These are phyloP conservation scores for Penicillium longicatenatum DNA, from an alignment of 495 filamentous ascomycete species.

Conservation along the genomic window DNA sequence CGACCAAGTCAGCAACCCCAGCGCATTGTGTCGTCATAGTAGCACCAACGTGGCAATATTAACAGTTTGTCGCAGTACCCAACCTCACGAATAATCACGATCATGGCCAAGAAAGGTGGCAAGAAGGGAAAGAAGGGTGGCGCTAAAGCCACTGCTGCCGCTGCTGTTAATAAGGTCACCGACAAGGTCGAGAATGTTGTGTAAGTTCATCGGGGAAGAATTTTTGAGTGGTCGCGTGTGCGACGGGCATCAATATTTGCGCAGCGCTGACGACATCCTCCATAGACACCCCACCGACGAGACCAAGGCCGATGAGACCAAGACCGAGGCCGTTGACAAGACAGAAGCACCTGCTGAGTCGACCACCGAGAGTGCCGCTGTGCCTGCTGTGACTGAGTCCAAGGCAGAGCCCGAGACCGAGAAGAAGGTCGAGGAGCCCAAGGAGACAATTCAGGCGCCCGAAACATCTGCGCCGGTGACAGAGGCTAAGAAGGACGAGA, in stretches of 20 bases:
- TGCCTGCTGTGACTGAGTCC: constrained; percentile 19
- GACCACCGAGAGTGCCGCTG: constrained; percentile 25
- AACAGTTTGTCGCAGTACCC: constrained; percentile 14
- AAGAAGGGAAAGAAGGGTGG: constrained; percentile 45
- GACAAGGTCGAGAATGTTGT: constrained; percentile 41
- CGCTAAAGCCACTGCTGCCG: constrained; percentile 32
- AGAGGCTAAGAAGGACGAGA: constrained; percentile 5
- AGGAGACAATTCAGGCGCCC: constrained; percentile 11
- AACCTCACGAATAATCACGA: constrained; percentile 20
- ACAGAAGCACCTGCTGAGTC: constrained; percentile 30
- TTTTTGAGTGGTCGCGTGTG: constrained; percentile 21
- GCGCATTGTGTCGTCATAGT: constrained; percentile 20
- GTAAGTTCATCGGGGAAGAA: constrained; percentile 36
- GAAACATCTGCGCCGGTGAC: constrained; percentile 12
- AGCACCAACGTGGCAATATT: constrained; percentile 12
- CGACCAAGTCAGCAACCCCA: background rate
- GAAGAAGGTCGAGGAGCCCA: constrained; percentile 21
- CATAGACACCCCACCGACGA: constrained; percentile 46
- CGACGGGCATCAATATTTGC: background rate
- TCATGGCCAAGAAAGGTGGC: constrained; percentile 50
- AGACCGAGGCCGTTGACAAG: constrained; percentile 16
- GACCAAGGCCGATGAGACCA: constrained; percentile 2
- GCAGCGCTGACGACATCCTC: constrained; percentile 22
- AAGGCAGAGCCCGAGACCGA: constrained; percentile 13
- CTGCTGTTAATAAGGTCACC: constrained; percentile 34